Percentiles rank a stretch among this genome's conserved stretches.
Conservation (phyloP, 352 stramenopile species). For the Phytopythium aichiense region DNA sequence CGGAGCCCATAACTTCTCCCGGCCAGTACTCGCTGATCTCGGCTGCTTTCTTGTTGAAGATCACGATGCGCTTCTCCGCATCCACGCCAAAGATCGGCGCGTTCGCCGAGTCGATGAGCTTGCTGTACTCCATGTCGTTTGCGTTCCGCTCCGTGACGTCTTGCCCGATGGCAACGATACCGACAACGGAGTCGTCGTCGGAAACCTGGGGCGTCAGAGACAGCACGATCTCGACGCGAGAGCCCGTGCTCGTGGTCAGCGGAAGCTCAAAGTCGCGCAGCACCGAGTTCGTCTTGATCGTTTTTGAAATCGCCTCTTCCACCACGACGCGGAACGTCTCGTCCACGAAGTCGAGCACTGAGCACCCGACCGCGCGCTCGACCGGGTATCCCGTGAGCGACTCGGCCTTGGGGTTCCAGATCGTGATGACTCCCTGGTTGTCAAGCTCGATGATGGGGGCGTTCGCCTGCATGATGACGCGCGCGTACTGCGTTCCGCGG, state of each 20-base stretch:
- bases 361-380: conserved; percentile 38
- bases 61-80: conserved; percentile 46
- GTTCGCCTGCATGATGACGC: conserved; percentile 70
- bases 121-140: conserved; percentile 66
- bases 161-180: conserved; percentile 67
- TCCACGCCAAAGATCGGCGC: conserved; percentile 78
- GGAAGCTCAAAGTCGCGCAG: conserved; percentile 51
- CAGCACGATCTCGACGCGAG: conserved; percentile 48
- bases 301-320: conserved; percentile 34
- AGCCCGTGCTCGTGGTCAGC: conserved; percentile 39
- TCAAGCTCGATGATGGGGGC: conserved; percentile 78
- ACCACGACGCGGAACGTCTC: conserved; percentile 43
- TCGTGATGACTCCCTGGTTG: conserved; percentile 45
- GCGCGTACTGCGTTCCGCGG: conserved; percentile 45
- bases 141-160: conserved; percentile 61
- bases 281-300: conserved; percentile 38
- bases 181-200: conserved; percentile 28
- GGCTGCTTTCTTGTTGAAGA: conserved; percentile 91
- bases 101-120: conserved; percentile 73
- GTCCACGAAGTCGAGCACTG: conserved; percentile 42
- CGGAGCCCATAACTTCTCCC: conserved; percentile 81
- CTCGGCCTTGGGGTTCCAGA: conserved; percentile 69
- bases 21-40: conserved; percentile 86
- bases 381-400: conserved; percentile 57
- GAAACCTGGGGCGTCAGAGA: conserved; percentile 50